phyloP scores from a whole-genome alignment of 257 asterid species.

The Jasminum sambac region DNA sequence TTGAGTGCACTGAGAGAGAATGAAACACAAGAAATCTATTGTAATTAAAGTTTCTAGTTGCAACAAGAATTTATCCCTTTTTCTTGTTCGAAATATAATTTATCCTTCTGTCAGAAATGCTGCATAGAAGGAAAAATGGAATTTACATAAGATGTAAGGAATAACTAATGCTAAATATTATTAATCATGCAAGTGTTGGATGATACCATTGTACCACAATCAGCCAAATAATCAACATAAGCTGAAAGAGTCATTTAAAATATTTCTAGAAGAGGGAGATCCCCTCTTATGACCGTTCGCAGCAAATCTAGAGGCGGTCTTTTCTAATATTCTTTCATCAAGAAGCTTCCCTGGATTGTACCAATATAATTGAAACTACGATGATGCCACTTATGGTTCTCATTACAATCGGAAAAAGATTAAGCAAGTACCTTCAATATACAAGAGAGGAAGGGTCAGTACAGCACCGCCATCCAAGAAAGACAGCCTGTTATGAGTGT shows the following conservation, averaged over 20 bases:
- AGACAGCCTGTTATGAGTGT: conserved; percentile 72
- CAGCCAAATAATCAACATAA: neutral
- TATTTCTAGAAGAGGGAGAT: neutral
- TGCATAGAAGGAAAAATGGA: neutral
- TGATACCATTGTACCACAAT: neutral
- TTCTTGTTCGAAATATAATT: too few relatives aligned
- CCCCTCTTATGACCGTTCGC: neutral
- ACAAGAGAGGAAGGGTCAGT: conserved; percentile 66
- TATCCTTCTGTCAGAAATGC: neutral
- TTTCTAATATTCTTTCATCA: neutral
- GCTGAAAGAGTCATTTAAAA: neutral
- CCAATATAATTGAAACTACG: neutral
- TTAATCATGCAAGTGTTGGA: neutral
- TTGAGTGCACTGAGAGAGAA: neutral
- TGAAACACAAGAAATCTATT: too few relatives aligned
- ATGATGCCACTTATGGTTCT: neutral
- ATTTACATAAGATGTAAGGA: neutral
- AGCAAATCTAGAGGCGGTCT: neutral
- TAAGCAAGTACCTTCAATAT: conserved; percentile 63
- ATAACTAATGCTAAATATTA: neutral
- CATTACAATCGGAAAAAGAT: neutral
- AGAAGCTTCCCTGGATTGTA: neutral
- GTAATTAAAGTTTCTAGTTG: too few relatives aligned
- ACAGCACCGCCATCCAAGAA: conserved; percentile 90
- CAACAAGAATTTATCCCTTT: too few relatives aligned